Base-by-base conservation (phyloP, 2,329 filamentous ascomycete species). In the Penicillium sp. region DNA sequence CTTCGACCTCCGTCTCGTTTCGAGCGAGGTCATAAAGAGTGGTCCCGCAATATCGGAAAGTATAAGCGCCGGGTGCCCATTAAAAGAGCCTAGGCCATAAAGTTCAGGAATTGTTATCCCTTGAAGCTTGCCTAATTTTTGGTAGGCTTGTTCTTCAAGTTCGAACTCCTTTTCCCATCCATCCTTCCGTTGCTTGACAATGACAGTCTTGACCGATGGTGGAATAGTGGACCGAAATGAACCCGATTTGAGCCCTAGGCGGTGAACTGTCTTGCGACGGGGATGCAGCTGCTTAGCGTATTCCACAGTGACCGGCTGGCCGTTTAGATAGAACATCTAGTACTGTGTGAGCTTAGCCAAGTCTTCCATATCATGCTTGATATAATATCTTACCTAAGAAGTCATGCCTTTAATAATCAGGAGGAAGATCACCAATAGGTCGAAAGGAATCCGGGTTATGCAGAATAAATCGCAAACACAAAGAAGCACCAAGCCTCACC, bases 1-100 rank as follows among this genome's bases (percentile, higher is more conserved):
- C 29, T 43, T 52, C 1, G 23, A 53, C 8, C 4, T 23, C 2
- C 6, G 43, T n/a, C 18, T 26, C 18, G 35, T 40, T 50, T 22
- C 35, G 35, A 18, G 41, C 54, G 15, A 53, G 31, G n/a, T 57
- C 51, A 26, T 40, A 27, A 20, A 57, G 51, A 50, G 54, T 50
- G 18, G 27, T 49, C 14, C 54, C 51, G 15, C 42, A 15, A 49
- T 15, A 23, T 57, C 47, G 20, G 54, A 57, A 53, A 53, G 51
- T 9, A 53, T 43, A 22, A 57, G 35, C 11, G 50, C 50, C 1
- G 51, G 51, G 22, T 4, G 18, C 37, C 37, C 53, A 35, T 53
- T 47, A 35, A 52, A 53, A 44, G 23, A 26, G 9, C 49, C 54
- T 53, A 42, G 15, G 6, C 54, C 49, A 18, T 46, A 56, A 25